Evolutionary conservation across 75 land plant species (phyloP).

Genomic region (Ceratopteris richardii): DNA sequence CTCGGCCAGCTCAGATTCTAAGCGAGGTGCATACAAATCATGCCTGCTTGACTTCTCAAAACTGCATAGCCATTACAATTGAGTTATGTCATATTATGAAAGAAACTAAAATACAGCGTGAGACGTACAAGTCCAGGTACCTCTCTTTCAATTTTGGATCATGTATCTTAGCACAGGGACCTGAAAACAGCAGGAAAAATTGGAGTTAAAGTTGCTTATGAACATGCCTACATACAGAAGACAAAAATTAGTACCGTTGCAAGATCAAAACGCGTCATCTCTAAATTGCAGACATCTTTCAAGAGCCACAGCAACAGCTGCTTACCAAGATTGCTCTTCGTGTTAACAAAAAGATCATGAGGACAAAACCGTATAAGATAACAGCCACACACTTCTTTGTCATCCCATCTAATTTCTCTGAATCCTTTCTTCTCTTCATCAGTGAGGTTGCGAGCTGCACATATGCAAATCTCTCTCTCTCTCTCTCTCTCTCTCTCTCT

Average conservation of each 20-base stretch:
- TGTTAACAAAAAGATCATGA: constrained; percentile 89
- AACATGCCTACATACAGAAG: too few relatives aligned
- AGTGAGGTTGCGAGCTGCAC: constrained; percentile 70
- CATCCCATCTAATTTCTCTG: constrained; percentile 77
- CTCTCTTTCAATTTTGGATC: constrained; percentile 86
- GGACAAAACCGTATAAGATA: constrained; percentile 92
- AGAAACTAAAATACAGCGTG: too few relatives aligned
- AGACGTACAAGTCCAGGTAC: constrained; percentile 31
- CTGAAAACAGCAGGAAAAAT: constrained; percentile 28
- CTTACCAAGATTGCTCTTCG: constrained; percentile 85
- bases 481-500: neutral
- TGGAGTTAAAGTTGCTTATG: neutral
- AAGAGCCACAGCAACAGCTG: neutral
- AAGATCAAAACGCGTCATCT: too few relatives aligned
- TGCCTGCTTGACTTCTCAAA: constrained; percentile 85
- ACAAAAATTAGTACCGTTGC: too few relatives aligned
- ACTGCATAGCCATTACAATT: constrained; percentile 26
- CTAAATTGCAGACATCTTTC: neutral
- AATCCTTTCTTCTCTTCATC: constrained; percentile 82
- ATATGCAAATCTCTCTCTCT: neutral
- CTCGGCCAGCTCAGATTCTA: constrained; percentile 90
- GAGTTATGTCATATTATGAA: neutral
- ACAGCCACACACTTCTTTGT: constrained; percentile 71
- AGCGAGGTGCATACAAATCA: constrained; percentile 63
- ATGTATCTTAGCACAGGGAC: constrained; percentile 73